Percentiles rank a stretch among this genome's conserved stretches.
These are phyloP conservation scores for Xanthoconium separans DNA, from an alignment of 1,284 basidiomycete species.

Conservation along the genomic window DNA sequence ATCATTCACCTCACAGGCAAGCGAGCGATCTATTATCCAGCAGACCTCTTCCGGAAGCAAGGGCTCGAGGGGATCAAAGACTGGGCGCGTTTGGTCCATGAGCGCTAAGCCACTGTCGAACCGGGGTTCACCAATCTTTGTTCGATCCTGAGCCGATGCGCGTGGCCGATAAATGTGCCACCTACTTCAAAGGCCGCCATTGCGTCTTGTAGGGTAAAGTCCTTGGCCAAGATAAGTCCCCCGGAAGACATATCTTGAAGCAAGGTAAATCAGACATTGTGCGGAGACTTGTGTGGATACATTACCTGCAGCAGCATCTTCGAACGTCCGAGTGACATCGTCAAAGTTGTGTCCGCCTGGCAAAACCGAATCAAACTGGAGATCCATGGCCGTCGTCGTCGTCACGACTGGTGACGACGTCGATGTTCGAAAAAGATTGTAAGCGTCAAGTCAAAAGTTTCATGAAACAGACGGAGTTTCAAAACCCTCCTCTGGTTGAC, in stretches of 20 bases:
- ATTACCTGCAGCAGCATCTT: conserved; percentile 55
- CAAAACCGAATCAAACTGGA: conserved; percentile 25
- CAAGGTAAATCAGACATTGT: conserved; percentile 13
- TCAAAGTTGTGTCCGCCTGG: conserved; percentile 58
- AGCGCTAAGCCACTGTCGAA: conserved; percentile 80
- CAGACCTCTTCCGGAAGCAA: conserved; percentile 77
- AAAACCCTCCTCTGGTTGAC: conserved; percentile 20
- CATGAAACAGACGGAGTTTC: conserved; percentile 33
- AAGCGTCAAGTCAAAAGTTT: conserved; percentile 3
- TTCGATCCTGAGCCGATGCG: conserved; percentile 13
- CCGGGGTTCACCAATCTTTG: conserved; percentile 84
- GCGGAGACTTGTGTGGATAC: not conserved
- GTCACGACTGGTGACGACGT: conserved; percentile 6
- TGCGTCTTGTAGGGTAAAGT: conserved; percentile 76
- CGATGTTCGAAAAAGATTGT: not conserved
- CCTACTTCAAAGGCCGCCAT: conserved; percentile 87
- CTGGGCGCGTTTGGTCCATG: conserved; percentile 41
- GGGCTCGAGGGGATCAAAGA: conserved; percentile 65
- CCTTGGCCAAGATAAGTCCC: conserved; percentile 65
- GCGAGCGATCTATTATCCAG: conserved; percentile 82
- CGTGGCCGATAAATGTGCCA: not conserved
- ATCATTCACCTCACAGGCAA: conserved; percentile 74
- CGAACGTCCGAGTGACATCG: conserved; percentile 60
- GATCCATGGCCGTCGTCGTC: conserved; percentile 21
- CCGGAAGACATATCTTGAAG: conserved; percentile 63